Evolutionary conservation across 2,329 filamentous ascomycete genomes (phyloP), one percentile per base, ranked within the genome.

Genomic region (Penicillium sp.): DNA sequence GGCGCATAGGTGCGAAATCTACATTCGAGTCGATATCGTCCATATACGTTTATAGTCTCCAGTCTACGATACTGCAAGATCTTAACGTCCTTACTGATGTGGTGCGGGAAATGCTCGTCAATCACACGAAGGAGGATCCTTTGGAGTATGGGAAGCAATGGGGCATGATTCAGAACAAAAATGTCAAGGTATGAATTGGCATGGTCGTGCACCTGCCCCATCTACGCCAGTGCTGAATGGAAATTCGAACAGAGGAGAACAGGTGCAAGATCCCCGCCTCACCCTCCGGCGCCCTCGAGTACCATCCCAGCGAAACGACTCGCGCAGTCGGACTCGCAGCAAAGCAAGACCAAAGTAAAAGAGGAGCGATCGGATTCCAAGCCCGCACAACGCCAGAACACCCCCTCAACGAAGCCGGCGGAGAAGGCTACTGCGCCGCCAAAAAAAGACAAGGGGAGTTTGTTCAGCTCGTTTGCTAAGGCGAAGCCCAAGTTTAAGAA

Each of bases 21-120:
- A 83, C 86, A 17, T 96, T 94, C 67, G 84, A 90, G 53, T 82
- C 87, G n/a, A 87, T 97, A 58, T 84, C 83, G 0, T 91, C 91
- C 0, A 89, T 97, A 63, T 92, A 97, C 70, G 81, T 98, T 48
- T 98, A 98, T 80, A 97, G 93, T 71, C 73, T 98, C 19, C 88
- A 91, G 47, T 85, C 91, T 1, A 85, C 87, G 44, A 85, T 88
- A 1, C 81, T 93, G 17, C 90, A 89, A 75, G 89, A 94, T 71
- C 78, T 95, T 19, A 87, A 91, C 69, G 75, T 89, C 0, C 81
- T 97, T 45, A 87, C 89, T 3, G 89, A 95, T 58, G 86, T 88
- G 45, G 87, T 87, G 47, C 84, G 87, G 29, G 86, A 91, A 63
- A 81, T 91, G 9, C 78, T 84, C 19, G 81, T 82, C 7, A 80